phyloP scores from a whole-genome alignment of 345 rosid genomes.

The Bruguiera gymnorhiza region DNA sequence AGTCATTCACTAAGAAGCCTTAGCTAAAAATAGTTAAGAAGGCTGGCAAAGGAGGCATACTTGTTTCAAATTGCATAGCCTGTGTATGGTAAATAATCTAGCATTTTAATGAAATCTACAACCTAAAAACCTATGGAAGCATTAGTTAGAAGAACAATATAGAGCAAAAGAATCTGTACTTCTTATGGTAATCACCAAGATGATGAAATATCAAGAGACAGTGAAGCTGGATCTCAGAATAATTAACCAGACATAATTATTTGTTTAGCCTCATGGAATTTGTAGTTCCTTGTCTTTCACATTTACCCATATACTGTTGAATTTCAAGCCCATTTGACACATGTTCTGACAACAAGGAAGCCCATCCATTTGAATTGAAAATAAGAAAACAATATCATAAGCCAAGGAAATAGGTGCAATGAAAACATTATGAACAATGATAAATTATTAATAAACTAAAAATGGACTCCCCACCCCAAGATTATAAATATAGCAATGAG shows the following conservation, averaged over 20 bases:
- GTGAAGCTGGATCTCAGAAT: not conserved
- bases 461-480: not conserved
- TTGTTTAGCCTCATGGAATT: conserved; percentile 8
- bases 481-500: conserved; percentile 5
- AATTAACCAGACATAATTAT: not conserved
- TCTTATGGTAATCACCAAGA: too few species aligned
- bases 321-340: not conserved
- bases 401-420: not conserved
- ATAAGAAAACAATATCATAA: not conserved
- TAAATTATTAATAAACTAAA: not conserved
- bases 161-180: too few species aligned
- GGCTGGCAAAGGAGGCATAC: not conserved
- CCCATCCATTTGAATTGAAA: conserved; percentile 3
- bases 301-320: not conserved
- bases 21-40: not conserved
- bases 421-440: not conserved
- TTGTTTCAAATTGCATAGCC: not conserved
- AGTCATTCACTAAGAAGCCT: too few species aligned
- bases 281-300: not conserved
- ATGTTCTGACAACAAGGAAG: not conserved
- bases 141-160: too few species aligned
- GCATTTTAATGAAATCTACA: too few species aligned
- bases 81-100: too few species aligned
- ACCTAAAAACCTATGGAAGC: too few species aligned
- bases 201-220: too few species aligned